Evolutionary conservation across 345 rosid genomes (phyloP).

Genomic region (Acer saccharum): DNA sequence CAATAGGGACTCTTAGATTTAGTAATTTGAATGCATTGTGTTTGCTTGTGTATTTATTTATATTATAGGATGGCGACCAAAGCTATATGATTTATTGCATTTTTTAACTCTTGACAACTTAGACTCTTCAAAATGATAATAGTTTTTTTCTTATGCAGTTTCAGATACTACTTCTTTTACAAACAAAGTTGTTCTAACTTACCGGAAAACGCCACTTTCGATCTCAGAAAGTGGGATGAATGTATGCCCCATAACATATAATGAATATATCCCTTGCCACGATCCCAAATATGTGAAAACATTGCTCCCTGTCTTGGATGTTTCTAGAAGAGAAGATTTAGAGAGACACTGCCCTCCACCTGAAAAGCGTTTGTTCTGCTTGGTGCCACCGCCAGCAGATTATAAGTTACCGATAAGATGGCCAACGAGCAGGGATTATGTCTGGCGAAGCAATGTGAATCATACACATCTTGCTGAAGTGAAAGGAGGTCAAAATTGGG

Average conservation of each 20-base stretch:
- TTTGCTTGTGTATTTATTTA: not conserved
- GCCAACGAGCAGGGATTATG: constrained; percentile 87
- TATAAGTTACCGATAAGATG: constrained; percentile 85
- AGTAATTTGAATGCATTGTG: not conserved
- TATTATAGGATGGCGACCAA: not conserved
- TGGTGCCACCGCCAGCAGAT: constrained; percentile 87
- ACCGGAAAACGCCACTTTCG: constrained; percentile 51
- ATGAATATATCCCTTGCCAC: constrained; percentile 91
- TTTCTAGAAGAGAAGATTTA: constrained; percentile 76
- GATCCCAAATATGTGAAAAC: constrained; percentile 53
- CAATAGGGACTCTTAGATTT: not conserved
- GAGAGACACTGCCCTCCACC: constrained; percentile 92
- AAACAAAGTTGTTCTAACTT: constrained; percentile 58
- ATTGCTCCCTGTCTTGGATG: constrained; percentile 58
- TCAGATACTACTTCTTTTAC: constrained; percentile 52
- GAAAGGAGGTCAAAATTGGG: constrained; percentile 98
- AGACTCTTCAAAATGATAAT: not conserved
- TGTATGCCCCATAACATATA: constrained; percentile 66
- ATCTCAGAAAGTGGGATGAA: constrained; percentile 52
- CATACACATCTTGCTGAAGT: constrained; percentile 85
- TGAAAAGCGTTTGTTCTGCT: constrained; percentile 76
- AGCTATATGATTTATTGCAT: not conserved
- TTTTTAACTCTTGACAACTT: not conserved
- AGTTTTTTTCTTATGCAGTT: constrained; percentile 19
- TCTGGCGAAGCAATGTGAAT: constrained; percentile 95